Conservation (phyloP, 1,284 basidiomycete species). For the Pholiota adiposa region DNA sequence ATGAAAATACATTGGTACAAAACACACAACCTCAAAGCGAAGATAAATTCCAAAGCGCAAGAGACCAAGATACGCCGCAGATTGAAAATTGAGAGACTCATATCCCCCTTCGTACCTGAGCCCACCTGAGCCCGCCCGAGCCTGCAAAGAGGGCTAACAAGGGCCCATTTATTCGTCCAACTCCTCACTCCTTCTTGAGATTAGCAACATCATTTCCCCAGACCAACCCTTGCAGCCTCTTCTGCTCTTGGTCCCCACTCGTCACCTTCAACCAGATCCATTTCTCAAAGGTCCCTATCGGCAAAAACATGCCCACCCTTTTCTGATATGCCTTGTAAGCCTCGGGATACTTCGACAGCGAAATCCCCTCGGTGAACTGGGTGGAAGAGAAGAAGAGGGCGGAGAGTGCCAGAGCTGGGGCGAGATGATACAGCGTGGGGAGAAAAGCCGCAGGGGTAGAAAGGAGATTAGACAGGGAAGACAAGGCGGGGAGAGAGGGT, state of each 20-base stretch:
- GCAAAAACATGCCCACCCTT: conserved; percentile 80
- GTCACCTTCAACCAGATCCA: conserved; percentile 28
- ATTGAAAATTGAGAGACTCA: too few species aligned
- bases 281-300: conserved; percentile 35
- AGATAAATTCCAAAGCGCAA: not conserved
- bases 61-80: not conserved
- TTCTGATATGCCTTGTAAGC: conserved; percentile 75
- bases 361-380: conserved; percentile 81
- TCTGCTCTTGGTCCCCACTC: conserved; percentile 23
- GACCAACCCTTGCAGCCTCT: conserved; percentile 32
- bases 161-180: not conserved
- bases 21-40: not conserved
- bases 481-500: conserved; percentile 35
- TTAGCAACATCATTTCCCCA: conserved; percentile 32
- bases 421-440: conserved; percentile 34
- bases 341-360: conserved; percentile 73
- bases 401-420: conserved; percentile 63
- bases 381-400: conserved; percentile 78
- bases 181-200: conserved; percentile 3
- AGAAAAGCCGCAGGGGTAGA: conserved; percentile 38
- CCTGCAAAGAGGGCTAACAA: not conserved
- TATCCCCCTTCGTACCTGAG: too few species aligned
- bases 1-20: not conserved
- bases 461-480: conserved; percentile 14
- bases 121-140: not conserved